Evolutionary conservation across 1,284 basidiomycete species (phyloP).

Genomic region (Pisolithus thermaeus): DNA sequence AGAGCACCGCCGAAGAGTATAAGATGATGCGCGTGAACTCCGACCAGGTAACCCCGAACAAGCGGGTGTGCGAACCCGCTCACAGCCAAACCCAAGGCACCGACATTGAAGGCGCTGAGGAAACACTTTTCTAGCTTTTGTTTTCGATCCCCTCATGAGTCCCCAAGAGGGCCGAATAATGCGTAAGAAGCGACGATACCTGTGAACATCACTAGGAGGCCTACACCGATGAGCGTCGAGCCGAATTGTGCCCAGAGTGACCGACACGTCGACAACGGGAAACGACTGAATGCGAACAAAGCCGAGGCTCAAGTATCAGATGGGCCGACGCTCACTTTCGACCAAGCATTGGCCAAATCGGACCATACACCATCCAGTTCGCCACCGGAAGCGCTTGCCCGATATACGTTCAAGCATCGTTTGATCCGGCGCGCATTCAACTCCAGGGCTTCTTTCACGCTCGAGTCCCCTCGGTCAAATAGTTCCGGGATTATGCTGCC

Average conservation of each 20-base stretch:
- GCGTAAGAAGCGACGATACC: constrained; percentile 43
- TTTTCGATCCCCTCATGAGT: constrained; percentile 10
- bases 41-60: constrained; percentile 33
- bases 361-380: constrained; percentile 68
- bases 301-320: constrained; percentile 32
- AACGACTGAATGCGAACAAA: constrained; percentile 53
- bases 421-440: constrained; percentile 78
- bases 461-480: constrained; percentile 49
- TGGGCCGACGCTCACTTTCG: constrained; percentile 20
- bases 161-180: constrained; percentile 41
- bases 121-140: constrained; percentile 34
- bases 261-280: constrained; percentile 69
- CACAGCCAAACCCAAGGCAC: constrained; percentile 36
- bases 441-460: constrained; percentile 52
- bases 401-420: constrained; percentile 75
- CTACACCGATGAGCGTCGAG: constrained; percentile 67
- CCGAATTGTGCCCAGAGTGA: constrained; percentile 96
- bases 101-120: constrained; percentile 30
- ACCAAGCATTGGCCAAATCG: constrained; percentile 46
- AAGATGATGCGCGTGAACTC: constrained; percentile 33
- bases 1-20: constrained; percentile 42
- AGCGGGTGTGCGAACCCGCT: constrained; percentile 35
- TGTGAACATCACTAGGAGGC: constrained; percentile 46
- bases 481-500: constrained; percentile 89
- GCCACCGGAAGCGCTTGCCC: constrained; percentile 56